These are phyloP conservation scores for Pseudomonodictys pantanalensis DNA, from an alignment of 495 filamentous ascomycete genomes.

Conservation along the genomic window DNA sequence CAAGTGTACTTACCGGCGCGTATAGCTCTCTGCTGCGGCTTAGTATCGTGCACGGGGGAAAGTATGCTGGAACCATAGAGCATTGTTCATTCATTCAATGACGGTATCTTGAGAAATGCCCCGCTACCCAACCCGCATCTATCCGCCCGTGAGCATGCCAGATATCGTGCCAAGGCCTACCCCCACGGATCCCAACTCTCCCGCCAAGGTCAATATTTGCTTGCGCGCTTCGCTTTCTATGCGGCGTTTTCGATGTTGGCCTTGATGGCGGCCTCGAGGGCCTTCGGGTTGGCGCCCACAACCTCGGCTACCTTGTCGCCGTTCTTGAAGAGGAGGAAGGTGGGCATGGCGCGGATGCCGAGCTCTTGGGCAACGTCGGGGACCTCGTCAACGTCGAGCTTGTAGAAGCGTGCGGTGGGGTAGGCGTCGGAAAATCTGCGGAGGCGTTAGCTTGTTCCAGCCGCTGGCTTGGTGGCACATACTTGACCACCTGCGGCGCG, in stretches of 20 bases:
- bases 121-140: too few relatives aligned
- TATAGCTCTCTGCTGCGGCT: too few relatives aligned
- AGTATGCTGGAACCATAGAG: too few relatives aligned
- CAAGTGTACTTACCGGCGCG: too few relatives aligned
- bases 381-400: conserved; percentile 88
- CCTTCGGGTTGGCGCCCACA: conserved; percentile 75
- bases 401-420: conserved; percentile 69
- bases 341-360: conserved; percentile 91
- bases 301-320: conserved; percentile 67
- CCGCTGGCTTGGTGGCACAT: conserved; percentile 34
- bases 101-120: too few relatives aligned
- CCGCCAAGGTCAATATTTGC: too few relatives aligned
- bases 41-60: too few relatives aligned
- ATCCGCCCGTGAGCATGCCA: too few relatives aligned
- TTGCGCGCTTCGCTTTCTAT: not conserved
- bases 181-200: too few relatives aligned
- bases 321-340: conserved; percentile 81
- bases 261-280: conserved; percentile 56
- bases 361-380: conserved; percentile 73
- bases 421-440: conserved; percentile 55
- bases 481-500: conserved; percentile 68
- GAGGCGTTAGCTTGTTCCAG: conserved; percentile 11
- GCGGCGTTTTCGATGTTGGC: conserved; percentile 14
- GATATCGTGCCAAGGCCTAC: too few relatives aligned
- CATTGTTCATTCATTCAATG: too few relatives aligned